These are phyloP conservation scores for Neocucurbitaria cava DNA, from an alignment of 2,329 filamentous ascomycete species.

Conservation along the genomic window DNA sequence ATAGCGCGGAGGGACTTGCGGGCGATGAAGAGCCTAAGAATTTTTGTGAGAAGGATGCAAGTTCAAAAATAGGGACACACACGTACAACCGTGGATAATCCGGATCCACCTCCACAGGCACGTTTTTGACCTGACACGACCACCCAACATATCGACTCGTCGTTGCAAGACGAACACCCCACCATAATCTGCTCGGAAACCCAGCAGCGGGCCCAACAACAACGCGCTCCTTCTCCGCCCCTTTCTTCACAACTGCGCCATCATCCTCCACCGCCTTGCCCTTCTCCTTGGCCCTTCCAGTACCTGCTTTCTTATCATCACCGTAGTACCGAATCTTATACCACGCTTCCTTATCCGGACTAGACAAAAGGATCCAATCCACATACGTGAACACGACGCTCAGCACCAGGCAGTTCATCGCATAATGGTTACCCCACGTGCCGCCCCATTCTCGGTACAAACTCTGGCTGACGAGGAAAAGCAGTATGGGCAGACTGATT, in stretches of 20 bases:
- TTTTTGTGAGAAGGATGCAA: not conserved
- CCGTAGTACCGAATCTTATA: constrained; percentile 26
- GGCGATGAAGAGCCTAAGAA: constrained; percentile 26
- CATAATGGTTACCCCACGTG: constrained; percentile 23
- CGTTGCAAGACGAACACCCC: constrained; percentile 19
- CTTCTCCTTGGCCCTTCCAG: constrained; percentile 1
- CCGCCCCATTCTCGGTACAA: constrained; percentile 18
- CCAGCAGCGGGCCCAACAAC: constrained; percentile 4
- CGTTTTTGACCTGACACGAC: constrained; percentile 38
- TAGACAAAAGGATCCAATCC: constrained; percentile 29
- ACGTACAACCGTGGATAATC: constrained; percentile 30
- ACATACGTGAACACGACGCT: constrained; percentile 15
- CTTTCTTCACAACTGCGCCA: not conserved
- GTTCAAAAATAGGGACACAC: not conserved
- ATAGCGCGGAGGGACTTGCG: constrained; percentile 21
- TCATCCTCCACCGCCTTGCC: not conserved
- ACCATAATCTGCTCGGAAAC: constrained; percentile 29
- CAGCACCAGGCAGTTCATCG: constrained; percentile 14
- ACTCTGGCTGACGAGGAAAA: constrained; percentile 25
- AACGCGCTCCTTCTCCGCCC: too few relatives aligned
- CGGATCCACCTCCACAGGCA: constrained; percentile 22
- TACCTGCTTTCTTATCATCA: not conserved
- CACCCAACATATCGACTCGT: constrained; percentile 33
- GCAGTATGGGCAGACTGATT: constrained; percentile 19
- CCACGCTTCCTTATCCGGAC: constrained; percentile 36